Conservation (phyloP, 768 basidiomycete species). For the Mycena indigotica region DNA sequence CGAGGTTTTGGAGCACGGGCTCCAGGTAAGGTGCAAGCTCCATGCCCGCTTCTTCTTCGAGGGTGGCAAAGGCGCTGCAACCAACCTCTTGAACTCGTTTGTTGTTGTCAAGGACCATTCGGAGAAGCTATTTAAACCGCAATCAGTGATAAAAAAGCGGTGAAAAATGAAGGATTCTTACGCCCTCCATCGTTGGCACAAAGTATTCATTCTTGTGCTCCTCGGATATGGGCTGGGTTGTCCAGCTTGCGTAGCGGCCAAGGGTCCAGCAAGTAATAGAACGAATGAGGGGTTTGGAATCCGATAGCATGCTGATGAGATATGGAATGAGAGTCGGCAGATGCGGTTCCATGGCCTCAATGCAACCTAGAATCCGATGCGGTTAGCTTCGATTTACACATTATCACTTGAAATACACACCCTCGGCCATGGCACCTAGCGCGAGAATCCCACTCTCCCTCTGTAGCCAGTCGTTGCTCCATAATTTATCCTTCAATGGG, state of each 20-base stretch:
- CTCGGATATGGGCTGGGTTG: conserved; percentile 78
- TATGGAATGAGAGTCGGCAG: conserved; percentile 92
- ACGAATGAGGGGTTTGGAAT: conserved; percentile 95
- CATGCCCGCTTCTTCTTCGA: conserved; percentile 94
- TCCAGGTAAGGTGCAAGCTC: conserved; percentile 93
- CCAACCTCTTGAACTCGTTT: conserved; percentile 99
- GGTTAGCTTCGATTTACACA: conserved; percentile 9
- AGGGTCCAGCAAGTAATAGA: conserved; percentile 99
- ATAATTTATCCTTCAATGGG: conserved; percentile 90
- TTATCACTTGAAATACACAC: conserved; percentile 44
- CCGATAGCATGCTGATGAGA: conserved; percentile 85
- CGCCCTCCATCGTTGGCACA: conserved; percentile 97
- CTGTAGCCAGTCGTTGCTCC: conserved; percentile 91
- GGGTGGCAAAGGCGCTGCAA: conserved; percentile 96
- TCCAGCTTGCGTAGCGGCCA: conserved; percentile 98
- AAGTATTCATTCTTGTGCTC: conserved; percentile 91
- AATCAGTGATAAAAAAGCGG: not conserved
- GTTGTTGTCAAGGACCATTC: conserved; percentile 97
- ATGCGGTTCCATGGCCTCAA: conserved; percentile 93
- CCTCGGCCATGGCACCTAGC: conserved; percentile 97
- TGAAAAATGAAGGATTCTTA: conserved; percentile 36
- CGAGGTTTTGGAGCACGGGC: conserved; percentile 91
- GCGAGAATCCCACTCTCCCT: conserved; percentile 95
- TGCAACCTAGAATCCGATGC: conserved; percentile 72
- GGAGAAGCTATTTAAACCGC: conserved; percentile 70